These are phyloP conservation scores for Rhizopus sp. DNA, from an alignment of 371 early-diverging fungal species.

Conservation along the genomic window DNA sequence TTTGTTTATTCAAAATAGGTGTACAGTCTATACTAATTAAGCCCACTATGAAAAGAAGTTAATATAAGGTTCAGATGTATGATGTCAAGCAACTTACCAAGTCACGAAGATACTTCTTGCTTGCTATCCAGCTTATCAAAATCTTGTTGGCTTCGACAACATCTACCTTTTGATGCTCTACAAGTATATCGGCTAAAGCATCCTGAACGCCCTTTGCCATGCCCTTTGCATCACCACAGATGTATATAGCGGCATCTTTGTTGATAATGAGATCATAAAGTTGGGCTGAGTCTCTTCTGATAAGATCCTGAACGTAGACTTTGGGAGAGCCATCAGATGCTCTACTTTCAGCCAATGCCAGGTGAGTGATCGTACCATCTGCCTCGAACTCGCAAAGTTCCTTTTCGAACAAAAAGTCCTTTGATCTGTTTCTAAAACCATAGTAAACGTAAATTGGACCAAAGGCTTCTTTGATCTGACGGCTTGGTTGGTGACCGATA, in stretches of 20 bases:
- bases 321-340: constrained; percentile 38
- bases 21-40: no score
- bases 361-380: constrained; percentile 56
- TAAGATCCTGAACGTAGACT: constrained; percentile 86
- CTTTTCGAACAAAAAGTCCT: constrained; percentile 68
- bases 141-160: constrained; percentile 59
- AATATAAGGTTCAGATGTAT: background rate
- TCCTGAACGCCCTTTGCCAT: constrained; percentile 90
- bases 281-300: constrained; percentile 53
- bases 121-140: constrained; percentile 63
- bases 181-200: constrained; percentile 69
- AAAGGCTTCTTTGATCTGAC: constrained; percentile 33
- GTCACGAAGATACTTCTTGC: constrained; percentile 74
- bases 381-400: constrained; percentile 54
- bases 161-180: constrained; percentile 47
- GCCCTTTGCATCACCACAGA: constrained; percentile 89
- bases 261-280: constrained; percentile 63
- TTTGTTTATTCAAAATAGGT: no score
- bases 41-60: background rate
- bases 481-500: constrained; percentile 35
- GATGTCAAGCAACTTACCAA: constrained; percentile 39
- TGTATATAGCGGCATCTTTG: constrained; percentile 70
- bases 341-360: constrained; percentile 67
- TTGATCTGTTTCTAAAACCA: constrained; percentile 67
- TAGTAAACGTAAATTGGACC: constrained; percentile 70